Percentiles rank a stretch among this genome's conserved stretches.
phyloP scores from a whole-genome alignment of 139 green algal species.

The Chlorella sp. region DNA sequence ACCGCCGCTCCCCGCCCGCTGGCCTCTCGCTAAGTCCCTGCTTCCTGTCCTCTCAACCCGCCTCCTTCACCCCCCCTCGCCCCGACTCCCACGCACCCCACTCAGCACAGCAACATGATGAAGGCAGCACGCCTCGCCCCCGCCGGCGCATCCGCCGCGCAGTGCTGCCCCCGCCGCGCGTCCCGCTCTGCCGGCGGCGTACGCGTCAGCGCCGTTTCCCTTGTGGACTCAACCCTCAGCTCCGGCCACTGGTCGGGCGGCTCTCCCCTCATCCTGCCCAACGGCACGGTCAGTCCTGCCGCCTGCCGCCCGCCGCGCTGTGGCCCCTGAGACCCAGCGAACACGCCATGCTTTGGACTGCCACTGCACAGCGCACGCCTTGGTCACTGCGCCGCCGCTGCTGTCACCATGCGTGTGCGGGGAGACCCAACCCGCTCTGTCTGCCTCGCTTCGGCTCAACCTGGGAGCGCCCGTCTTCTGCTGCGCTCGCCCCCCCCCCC shows the following conservation, averaged over 20 bases:
- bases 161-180: background rate
- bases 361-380: background rate
- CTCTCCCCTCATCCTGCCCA: conserved; percentile 24
- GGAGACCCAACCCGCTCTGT: too few species aligned
- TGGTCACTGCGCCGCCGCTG: background rate
- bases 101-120: background rate
- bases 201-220: background rate
- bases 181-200: background rate
- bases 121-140: background rate
- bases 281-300: conserved; percentile 6
- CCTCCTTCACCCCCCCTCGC: background rate
- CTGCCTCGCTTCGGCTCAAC: too few species aligned
- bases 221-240: background rate
- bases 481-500: too few species aligned
- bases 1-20: background rate
- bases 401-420: too few species aligned
- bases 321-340: background rate
- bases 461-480: too few species aligned
- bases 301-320: background rate
- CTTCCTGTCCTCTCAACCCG: background rate
- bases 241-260: conserved; percentile 22
- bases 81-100: background rate
- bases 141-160: background rate
- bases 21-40: background rate
- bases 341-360: background rate